A percentile compares a stretch with the other conserved stretches of the same genome.
Conservation (phyloP, 192 early-diverging fungal species). For the Coemansia sp. region DNA sequence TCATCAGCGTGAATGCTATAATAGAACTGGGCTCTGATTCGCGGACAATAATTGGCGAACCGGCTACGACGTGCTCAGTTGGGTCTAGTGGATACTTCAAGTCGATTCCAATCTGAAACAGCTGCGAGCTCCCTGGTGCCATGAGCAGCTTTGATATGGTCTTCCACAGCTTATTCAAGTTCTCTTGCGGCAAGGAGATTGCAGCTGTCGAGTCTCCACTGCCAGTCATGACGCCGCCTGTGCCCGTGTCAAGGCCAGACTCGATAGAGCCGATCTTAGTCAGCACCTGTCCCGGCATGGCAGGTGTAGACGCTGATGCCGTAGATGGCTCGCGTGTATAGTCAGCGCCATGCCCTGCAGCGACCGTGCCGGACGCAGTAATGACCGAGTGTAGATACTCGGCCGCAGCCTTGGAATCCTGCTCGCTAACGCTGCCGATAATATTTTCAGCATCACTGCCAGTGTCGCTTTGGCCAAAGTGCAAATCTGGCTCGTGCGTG, state of each 20-base stretch:
- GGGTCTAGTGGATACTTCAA: constrained; percentile 57
- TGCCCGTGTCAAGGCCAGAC: constrained; percentile 12
- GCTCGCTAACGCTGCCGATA: constrained; percentile 6
- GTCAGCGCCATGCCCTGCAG: constrained; percentile 10
- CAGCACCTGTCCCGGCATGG: constrained; percentile 17
- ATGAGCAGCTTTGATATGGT: constrained; percentile 47
- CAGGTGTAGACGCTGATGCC: constrained; percentile 16
- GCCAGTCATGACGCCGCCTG: constrained; percentile 5
- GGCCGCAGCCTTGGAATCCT: constrained; percentile 21
- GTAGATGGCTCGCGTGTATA: constrained; percentile 21
- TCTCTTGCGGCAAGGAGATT: constrained; percentile 26
- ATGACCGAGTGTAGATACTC: constrained; percentile 33
- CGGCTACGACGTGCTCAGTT: constrained; percentile 87
- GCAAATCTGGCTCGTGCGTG: constrained; percentile 48
- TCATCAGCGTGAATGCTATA: constrained; percentile 86
- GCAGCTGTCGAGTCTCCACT: constrained; percentile 24
- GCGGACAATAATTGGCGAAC: constrained; percentile 85
- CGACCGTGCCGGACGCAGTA: constrained; percentile 4
- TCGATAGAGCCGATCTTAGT: constrained; percentile 38
- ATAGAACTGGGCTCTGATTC: constrained; percentile 94
- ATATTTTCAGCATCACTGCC: constrained; percentile 45
- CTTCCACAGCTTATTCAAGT: constrained; percentile 42
- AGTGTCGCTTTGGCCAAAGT: constrained; percentile 48
- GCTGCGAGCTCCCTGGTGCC: constrained; percentile 40
- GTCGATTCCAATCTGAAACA: constrained; percentile 51